Percentiles rank a stretch among this genome's conserved stretches.
These are phyloP conservation scores for Phoma sp. DNA, from an alignment of 2,329 filamentous ascomycete genomes.

Conservation along the genomic window DNA sequence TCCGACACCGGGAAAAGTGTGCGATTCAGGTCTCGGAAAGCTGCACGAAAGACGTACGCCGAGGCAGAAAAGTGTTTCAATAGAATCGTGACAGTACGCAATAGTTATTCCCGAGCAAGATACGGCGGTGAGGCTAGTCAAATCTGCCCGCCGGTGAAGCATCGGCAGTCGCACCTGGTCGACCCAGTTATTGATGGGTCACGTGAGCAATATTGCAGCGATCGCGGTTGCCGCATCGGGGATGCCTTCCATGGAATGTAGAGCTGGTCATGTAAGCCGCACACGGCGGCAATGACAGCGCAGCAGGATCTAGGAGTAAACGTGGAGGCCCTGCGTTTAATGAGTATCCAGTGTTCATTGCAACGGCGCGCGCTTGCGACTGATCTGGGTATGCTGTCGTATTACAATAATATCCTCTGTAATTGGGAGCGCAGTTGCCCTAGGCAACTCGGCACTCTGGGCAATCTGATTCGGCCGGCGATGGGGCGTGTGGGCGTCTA, in stretches of 20 bases:
- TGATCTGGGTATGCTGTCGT: slow-evolving; percentile 13
- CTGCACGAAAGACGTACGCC: slow-evolving; percentile 3
- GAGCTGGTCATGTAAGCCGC: slow-evolving; percentile 5
- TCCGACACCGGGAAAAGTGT: slow-evolving; percentile 17
- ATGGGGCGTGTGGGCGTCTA: slow-evolving; percentile 3
- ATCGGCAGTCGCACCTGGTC: slow-evolving; percentile 16
- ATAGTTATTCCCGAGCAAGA: slow-evolving; percentile 17
- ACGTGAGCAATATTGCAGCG: slow-evolving; percentile 5
- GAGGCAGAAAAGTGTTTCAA: slow-evolving; percentile 6
- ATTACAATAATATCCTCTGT: slow-evolving; percentile 19
- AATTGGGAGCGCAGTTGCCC: slow-evolving; percentile 20
- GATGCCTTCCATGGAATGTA: slow-evolving; percentile 17
- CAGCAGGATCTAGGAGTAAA: slow-evolving; percentile 1
- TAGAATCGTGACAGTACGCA: slow-evolving; percentile 5
- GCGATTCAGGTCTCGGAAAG: slow-evolving; percentile 7
- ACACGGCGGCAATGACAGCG: slow-evolving; percentile 9
- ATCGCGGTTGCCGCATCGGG: slow-evolving; percentile 14
- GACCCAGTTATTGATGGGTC: slow-evolving; percentile 1
- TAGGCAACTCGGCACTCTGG: slow-evolving; percentile 20
- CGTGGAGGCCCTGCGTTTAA: slow-evolving; percentile 14
- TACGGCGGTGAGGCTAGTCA: slow-evolving; percentile 16
- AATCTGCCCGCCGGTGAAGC: slow-evolving; percentile 17
- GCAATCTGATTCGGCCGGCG: slow-evolving; percentile 14
- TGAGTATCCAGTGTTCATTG: slow-evolving; percentile 19
- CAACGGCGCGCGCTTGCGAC: slow-evolving; percentile 16